These are phyloP conservation scores for Daldinia concentrica DNA, from an alignment of 495 filamentous ascomycete genomes.

Conservation along the genomic window DNA sequence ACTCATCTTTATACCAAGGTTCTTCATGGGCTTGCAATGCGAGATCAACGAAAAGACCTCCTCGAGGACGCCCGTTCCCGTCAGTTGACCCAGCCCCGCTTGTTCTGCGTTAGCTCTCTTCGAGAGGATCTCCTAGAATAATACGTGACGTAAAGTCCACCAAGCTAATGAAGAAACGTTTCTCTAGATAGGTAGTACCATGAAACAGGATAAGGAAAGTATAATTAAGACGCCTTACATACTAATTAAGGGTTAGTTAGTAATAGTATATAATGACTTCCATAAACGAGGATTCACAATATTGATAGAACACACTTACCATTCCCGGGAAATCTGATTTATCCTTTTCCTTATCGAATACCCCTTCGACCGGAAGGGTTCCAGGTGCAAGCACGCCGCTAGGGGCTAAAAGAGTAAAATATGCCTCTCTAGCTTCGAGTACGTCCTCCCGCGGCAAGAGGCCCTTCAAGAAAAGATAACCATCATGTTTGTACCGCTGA, in stretches of 20 bases:
- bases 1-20: constrained; percentile 65
- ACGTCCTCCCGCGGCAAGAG: constrained; percentile 67
- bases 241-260: background rate
- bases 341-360: constrained; percentile 60
- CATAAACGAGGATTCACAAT: background rate
- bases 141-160: background rate
- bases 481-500: constrained; percentile 62
- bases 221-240: background rate
- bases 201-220: no score
- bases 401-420: constrained; percentile 64
- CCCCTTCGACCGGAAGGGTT: constrained; percentile 51
- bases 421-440: constrained; percentile 61
- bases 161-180: background rate
- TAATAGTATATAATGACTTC: background rate
- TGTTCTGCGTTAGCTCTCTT: background rate
- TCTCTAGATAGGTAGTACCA: no score
- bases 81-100: constrained; percentile 16
- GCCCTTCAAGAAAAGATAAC: constrained; percentile 69
- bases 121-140: background rate
- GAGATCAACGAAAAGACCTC: constrained; percentile 61
- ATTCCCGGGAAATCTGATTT: background rate
- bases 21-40: constrained; percentile 66
- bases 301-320: background rate
- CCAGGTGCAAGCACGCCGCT: constrained; percentile 64
- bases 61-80: constrained; percentile 61